Percentiles rank a stretch among this genome's conserved stretches.
These are phyloP conservation scores for Chloris gayana DNA, from an alignment of 176 grass and related monocot genomes.

Conservation along the genomic window DNA sequence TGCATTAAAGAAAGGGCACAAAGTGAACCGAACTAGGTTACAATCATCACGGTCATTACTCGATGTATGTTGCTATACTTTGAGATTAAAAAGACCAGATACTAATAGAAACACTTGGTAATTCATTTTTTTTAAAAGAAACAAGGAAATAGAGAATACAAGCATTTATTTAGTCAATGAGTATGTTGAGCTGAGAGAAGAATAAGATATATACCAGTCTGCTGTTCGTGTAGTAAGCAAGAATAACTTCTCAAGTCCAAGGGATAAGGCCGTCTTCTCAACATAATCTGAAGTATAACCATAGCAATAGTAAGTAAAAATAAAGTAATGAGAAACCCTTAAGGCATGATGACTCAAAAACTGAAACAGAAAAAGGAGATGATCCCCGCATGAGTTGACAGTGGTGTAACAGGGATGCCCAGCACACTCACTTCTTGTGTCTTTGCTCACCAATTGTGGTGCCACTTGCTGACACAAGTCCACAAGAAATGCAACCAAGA, in stretches of 20 bases:
- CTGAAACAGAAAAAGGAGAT: not conserved
- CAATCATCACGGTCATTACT: too few relatives aligned
- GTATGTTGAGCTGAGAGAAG: conserved; percentile 11
- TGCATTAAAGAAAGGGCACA: not conserved
- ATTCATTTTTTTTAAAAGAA: not conserved
- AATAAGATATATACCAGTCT: conserved; percentile 70
- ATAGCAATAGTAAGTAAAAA: conserved; percentile 24
- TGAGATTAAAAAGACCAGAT: not conserved
- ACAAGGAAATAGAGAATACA: not conserved
- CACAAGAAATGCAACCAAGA: too few relatives aligned
- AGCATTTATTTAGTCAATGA: not conserved
- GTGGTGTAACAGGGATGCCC: too few relatives aligned
- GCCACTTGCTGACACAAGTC: too few relatives aligned
- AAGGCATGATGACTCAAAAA: not conserved
- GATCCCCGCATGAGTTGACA: not conserved
- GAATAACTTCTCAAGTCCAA: conserved; percentile 84
- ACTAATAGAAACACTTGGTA: not conserved
- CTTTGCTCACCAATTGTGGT: too few relatives aligned
- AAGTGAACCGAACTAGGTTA: conserved; percentile 2
- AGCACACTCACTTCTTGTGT: too few relatives aligned
- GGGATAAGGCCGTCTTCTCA: conserved; percentile 70
- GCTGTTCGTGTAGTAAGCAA: conserved; percentile 88
- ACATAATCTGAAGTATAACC: conserved; percentile 72
- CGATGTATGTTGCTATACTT: not conserved
- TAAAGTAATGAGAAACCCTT: not conserved